These are phyloP conservation scores for Elsinoe necatrix DNA, from an alignment of 2,329 filamentous ascomycete species.

Conservation along the genomic window DNA sequence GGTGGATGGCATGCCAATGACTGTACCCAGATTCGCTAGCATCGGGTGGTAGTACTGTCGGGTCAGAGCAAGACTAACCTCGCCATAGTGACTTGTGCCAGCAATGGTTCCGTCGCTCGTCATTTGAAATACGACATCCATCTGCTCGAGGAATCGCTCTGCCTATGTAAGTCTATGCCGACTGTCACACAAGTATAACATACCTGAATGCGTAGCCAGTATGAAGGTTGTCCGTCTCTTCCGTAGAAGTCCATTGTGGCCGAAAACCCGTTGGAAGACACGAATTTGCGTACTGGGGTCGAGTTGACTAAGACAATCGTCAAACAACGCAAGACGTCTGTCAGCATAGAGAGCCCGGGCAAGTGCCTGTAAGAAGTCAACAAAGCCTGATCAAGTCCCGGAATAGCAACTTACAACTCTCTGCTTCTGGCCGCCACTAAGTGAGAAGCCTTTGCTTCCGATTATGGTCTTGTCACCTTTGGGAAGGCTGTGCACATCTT, in stretches of 20 bases:
- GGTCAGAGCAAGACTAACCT: neutral
- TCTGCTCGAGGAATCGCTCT: conserved; percentile 11
- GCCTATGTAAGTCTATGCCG: neutral
- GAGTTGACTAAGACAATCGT: conserved; percentile 45
- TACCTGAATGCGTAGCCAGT: conserved; percentile 32
- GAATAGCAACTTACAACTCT: conserved; percentile 33
- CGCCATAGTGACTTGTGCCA: conserved; percentile 21
- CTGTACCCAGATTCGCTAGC: neutral
- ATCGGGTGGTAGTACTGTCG: neutral
- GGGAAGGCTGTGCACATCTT: conserved; percentile 34
- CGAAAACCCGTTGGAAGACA: conserved; percentile 41
- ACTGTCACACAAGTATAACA: conserved; percentile 15
- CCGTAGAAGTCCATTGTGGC: conserved; percentile 37
- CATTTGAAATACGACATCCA: conserved; percentile 37
- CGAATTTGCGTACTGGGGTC: conserved; percentile 43
- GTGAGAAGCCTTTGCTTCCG: conserved; percentile 42
- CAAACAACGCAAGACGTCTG: conserved; percentile 41
- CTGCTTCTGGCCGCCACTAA: conserved; percentile 46
- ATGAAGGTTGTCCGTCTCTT: conserved; percentile 33
- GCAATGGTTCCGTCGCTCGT: conserved; percentile 30
- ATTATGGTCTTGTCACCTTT: conserved; percentile 37
- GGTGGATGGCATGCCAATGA: neutral
- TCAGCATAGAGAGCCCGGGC: conserved; percentile 45
- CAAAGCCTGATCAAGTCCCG: conserved; percentile 16
- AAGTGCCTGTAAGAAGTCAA: conserved; percentile 31